Conservation (phyloP, 1,284 basidiomycete species). For the Tylopilus orsonianus region DNA sequence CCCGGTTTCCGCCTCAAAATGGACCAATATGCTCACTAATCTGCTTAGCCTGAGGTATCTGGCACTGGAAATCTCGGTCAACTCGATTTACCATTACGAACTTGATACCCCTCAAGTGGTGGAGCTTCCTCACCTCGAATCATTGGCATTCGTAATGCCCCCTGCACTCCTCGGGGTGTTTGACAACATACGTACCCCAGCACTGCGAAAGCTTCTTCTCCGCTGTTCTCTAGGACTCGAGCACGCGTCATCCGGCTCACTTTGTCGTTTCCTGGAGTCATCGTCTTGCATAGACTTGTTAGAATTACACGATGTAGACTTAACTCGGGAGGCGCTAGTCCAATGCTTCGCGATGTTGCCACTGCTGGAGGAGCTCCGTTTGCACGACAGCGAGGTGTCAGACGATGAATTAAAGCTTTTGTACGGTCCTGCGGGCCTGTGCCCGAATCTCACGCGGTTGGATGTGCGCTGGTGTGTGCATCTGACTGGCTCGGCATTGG, state of each 20-base stretch:
- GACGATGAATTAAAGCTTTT: slow-evolving; percentile 47
- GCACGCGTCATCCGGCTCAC: slow-evolving; percentile 39
- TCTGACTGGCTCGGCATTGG: slow-evolving; percentile 50
- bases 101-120: slow-evolving; percentile 33
- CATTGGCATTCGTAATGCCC: slow-evolving; percentile 43
- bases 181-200: slow-evolving; percentile 42
- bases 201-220: slow-evolving; percentile 46
- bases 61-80: slow-evolving; percentile 41
- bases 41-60: slow-evolving; percentile 40
- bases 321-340: slow-evolving; percentile 43
- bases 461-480: slow-evolving; percentile 65
- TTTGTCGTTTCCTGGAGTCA: slow-evolving; percentile 44
- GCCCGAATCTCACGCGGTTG: slow-evolving; percentile 47
- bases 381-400: slow-evolving; percentile 62
- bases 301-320: slow-evolving; percentile 57
- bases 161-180: slow-evolving; percentile 46
- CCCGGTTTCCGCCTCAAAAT: slow-evolving; percentile 21
- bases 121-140: slow-evolving; percentile 39
- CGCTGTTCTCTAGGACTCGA: slow-evolving; percentile 29
- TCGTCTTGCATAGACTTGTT: slow-evolving; percentile 46
- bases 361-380: slow-evolving; percentile 46
- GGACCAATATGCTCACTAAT: slow-evolving; percentile 35
- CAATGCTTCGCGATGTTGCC: slow-evolving; percentile 41
- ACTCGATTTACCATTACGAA: slow-evolving; percentile 37
- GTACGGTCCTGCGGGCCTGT: slow-evolving; percentile 42